Evolutionary conservation across 169 alveolate genomes (phyloP).

Genomic region (Perkinsus marinus): DNA sequence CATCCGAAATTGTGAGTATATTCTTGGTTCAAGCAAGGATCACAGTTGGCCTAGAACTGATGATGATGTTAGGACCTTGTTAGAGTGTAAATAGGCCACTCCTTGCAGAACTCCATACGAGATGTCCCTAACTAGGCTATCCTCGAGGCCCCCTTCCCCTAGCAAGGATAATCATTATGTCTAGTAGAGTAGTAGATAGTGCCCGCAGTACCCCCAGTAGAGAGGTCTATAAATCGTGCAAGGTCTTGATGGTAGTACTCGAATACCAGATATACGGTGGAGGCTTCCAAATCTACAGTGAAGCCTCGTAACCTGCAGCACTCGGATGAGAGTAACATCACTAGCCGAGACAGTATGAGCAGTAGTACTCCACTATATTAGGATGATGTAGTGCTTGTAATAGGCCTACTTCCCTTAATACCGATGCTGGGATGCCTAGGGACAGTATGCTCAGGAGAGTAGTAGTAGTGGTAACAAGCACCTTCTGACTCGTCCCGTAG

Average conservation of each 20-base stretch:
- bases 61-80: constrained; percentile 1
- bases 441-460: neutral
- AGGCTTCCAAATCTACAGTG: constrained; percentile 3
- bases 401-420: constrained; percentile 60
- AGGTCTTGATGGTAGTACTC: neutral
- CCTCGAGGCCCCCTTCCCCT: neutral
- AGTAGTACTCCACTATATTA: constrained; percentile 39
- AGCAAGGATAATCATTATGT: neutral
- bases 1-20: no score
- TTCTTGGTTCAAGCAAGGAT: no score
- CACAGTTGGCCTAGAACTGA: neutral
- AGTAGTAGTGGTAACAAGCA: neutral
- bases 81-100: constrained; percentile 9
- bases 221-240: neutral
- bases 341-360: no score
- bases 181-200: neutral
- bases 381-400: constrained; percentile 53
- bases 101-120: constrained; percentile 8
- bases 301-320: constrained; percentile 46
- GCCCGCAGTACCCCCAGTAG: constrained; percentile 43
- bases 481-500: neutral
- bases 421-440: constrained; percentile 44
- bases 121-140: neutral
- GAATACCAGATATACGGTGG: neutral
- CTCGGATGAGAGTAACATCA: no score